Evolutionary conservation across 1,284 basidiomycete genomes (phyloP), one percentile per base, ranked within the genome.

Genomic region (Cutaneotrichosporon cavernicola): DNA sequence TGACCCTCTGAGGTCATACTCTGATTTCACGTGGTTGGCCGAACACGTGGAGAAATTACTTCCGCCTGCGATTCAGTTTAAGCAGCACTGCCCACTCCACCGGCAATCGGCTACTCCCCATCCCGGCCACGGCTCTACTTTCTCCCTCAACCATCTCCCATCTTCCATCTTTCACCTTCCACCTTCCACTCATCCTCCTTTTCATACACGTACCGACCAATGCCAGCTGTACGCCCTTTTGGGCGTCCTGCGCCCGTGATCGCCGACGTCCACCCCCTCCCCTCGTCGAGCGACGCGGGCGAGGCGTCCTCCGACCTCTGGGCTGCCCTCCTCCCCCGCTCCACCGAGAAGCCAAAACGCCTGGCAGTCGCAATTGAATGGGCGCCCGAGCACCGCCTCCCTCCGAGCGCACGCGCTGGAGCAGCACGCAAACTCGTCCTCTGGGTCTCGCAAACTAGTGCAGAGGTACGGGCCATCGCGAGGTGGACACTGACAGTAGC

Each of bases 291-390:
- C 47, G 66, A 65, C 57, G 58, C 56, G 13, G 66, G 62, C 31
- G 64, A 68, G 50, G 66, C 62, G 4, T 51, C 40, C 49, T 61
- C 64, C 0, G 62, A 63, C 38, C 62, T 68, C 14, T 68, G 66
- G 66, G 56, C 66, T 1, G 40, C 58, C 30, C 56, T 68, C 30
- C 58, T 11, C 11, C 56, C 22, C 21, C 21, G 34, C 32, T 34
- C 51, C 5, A 16, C 46, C 16, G 58, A 46, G 8, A 52, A 55
- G 38, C 60, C 56, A 5, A 40, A 32, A 6, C 64, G 66, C 14
- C 32, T 68, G 34, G 52, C 59, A 34, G 43, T 68, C 30, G 64
- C 66, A 0, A 32, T 68, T 32, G 64, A 68, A 50, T 68, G 66
- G 66, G 52, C 61, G 4, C 32, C 38, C 7, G 66, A 68, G 22